Conservation (phyloP, 1,139 yeast genomes). For the Kodamaea sp. region DNA sequence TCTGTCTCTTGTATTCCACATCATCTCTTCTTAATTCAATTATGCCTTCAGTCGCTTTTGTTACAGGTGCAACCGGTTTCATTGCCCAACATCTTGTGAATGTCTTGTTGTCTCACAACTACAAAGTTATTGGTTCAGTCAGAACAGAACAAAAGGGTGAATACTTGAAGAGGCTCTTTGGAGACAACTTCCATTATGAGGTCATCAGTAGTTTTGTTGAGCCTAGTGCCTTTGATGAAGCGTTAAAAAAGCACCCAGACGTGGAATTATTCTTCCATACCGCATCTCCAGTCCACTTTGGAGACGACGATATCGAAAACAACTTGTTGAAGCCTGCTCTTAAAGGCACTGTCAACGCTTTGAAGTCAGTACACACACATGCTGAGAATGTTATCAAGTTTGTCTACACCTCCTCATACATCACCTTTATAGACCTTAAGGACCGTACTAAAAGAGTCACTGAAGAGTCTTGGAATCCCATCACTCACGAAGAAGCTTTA, state of each 20-base stretch:
- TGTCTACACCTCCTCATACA: slow-evolving; percentile 58
- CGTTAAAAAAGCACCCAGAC: slow-evolving; percentile 30
- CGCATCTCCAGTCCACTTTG: slow-evolving; percentile 13
- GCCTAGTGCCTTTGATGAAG: slow-evolving; percentile 32
- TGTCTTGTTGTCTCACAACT: slow-evolving; percentile 23
- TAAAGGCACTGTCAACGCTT: slow-evolving; percentile 27
- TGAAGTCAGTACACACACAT: slow-evolving; percentile 33
- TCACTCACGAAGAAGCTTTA: slow-evolving; percentile 37
- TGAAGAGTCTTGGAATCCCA: slow-evolving; percentile 39
- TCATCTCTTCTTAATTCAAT: no score
- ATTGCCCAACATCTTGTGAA: slow-evolving; percentile 32
- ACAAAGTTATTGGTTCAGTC: slow-evolving; percentile 38
- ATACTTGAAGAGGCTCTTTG: slow-evolving; percentile 20
- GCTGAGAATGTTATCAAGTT: slow-evolving; percentile 54
- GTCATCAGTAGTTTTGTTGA: slow-evolving; percentile 30
- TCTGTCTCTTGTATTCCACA: no score
- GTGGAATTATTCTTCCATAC: slow-evolving; percentile 18
- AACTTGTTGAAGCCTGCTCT: slow-evolving; percentile 17
- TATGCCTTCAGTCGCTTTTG: slow-evolving; percentile 25
- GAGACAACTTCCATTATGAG: slow-evolving; percentile 27
- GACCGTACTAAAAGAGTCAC: slow-evolving; percentile 8
- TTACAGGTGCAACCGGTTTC: slow-evolving; percentile 46
- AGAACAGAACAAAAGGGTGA: slow-evolving; percentile 36
- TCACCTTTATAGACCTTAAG: slow-evolving; percentile 32
- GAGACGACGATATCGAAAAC: slow-evolving; percentile 9